These are phyloP conservation scores for Aureobasidium sp. DNA, from an alignment of 2,329 filamentous ascomycete species.

Conservation along the genomic window DNA sequence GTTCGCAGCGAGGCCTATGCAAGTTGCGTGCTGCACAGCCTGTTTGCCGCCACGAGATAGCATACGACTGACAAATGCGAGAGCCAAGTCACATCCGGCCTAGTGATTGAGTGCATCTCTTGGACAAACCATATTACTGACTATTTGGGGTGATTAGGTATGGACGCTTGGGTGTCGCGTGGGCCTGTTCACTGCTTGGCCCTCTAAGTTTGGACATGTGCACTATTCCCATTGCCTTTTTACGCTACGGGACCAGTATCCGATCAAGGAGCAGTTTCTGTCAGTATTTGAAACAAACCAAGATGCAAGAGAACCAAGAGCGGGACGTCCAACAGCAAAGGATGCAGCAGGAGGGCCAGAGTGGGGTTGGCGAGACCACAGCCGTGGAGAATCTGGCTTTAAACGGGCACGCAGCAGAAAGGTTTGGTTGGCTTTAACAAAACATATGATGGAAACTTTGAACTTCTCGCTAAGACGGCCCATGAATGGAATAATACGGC, in stretches of 20 bases:
- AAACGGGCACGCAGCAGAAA: conserved; percentile 5
- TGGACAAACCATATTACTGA: background rate
- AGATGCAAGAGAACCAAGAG: conserved; percentile 27
- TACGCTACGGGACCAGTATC: conserved; percentile 48
- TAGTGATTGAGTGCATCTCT: background rate
- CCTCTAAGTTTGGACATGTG: conserved; percentile 45
- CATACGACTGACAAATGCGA: background rate
- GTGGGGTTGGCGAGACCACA: background rate
- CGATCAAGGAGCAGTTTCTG: conserved; percentile 56
- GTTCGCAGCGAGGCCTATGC: conserved; percentile 51
- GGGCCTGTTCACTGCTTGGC: conserved; percentile 50
- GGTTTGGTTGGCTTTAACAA: background rate
- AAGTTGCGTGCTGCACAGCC: background rate
- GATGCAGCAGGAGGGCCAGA: background rate
- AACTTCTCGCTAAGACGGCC: background rate
- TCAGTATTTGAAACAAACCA: conserved; percentile 49
- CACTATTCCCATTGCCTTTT: conserved; percentile 53
- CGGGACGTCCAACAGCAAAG: conserved; percentile 20
- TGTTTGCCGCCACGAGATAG: background rate
- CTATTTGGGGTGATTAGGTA: conserved; percentile 32
- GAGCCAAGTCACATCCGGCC: background rate
- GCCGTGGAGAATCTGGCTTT: conserved; percentile 13
- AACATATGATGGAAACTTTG: background rate
- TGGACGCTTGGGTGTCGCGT: conserved; percentile 59
- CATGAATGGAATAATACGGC: background rate